Evolutionary conservation across 305 asterid genomes (phyloP).

Genomic region (Fraxinus albicans): DNA sequence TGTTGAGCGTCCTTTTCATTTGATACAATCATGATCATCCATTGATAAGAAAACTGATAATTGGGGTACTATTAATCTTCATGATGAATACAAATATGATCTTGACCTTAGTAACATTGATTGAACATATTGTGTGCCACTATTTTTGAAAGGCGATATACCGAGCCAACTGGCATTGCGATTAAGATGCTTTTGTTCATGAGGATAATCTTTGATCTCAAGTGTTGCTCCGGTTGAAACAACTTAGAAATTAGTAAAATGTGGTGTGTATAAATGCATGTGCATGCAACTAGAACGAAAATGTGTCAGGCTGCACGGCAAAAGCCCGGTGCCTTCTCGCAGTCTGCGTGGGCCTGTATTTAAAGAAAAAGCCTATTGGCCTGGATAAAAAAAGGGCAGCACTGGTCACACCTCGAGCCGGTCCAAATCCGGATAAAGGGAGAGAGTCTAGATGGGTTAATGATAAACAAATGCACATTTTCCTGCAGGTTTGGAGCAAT

Average conservation of each 20-base stretch:
- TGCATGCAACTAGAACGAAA: neutral
- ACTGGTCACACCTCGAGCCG: neutral
- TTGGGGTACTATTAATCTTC: neutral
- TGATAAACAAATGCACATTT: neutral
- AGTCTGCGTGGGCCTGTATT: neutral
- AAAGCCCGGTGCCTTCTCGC: neutral
- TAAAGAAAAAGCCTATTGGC: neutral
- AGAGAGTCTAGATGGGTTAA: neutral
- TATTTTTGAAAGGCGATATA: neutral
- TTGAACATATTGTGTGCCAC: neutral
- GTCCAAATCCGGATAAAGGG: neutral
- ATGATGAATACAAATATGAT: neutral
- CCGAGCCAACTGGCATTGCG: neutral
- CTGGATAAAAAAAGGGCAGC: neutral
- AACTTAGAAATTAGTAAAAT: neutral
- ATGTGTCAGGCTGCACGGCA: neutral
- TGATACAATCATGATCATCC: neutral
- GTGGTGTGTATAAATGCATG: neutral
- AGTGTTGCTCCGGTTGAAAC: neutral
- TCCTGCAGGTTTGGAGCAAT: slow-evolving; percentile 19
- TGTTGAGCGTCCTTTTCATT: neutral
- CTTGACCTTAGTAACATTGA: neutral
- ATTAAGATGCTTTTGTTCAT: neutral
- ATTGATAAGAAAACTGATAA: neutral
- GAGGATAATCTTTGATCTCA: neutral